Evolutionary conservation across 140 eudicot genomes (phyloP).

Genomic region (Oenanthe javanica): DNA sequence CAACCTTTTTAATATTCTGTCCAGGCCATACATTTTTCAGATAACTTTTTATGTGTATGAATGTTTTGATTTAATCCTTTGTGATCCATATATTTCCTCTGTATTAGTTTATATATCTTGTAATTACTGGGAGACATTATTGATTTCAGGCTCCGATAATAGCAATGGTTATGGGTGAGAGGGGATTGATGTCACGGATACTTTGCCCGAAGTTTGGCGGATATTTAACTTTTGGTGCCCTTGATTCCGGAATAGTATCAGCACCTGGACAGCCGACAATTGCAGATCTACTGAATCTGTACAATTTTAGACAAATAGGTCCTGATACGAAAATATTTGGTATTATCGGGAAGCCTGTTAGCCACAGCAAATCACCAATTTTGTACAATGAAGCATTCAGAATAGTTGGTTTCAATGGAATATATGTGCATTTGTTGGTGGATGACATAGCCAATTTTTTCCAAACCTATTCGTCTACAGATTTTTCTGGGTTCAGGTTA

Average conservation of each 20-base stretch:
- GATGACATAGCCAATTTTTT: constrained; percentile 61
- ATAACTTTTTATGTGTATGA: background rate
- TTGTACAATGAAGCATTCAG: constrained; percentile 73
- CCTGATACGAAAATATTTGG: constrained; percentile 88
- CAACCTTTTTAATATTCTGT: background rate
- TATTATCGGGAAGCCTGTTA: constrained; percentile 88
- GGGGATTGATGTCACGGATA: constrained; percentile 81
- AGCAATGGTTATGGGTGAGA: constrained; percentile 98
- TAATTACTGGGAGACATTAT: background rate
- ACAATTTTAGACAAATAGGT: constrained; percentile 75
- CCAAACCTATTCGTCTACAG: constrained; percentile 76
- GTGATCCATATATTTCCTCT: background rate
- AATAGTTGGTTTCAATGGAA: constrained; percentile 75
- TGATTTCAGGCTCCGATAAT: constrained; percentile 76
- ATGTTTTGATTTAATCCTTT: background rate
- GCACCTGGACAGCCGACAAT: constrained; percentile 98
- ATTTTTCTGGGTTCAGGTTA: constrained; percentile 93
- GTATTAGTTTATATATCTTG: background rate
- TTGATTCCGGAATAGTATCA: constrained; percentile 70
- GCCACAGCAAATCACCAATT: constrained; percentile 90
- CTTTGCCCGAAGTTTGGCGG: constrained; percentile 94
- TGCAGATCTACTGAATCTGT: constrained; percentile 60
- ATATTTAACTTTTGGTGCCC: constrained; percentile 85
- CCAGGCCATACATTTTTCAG: background rate
- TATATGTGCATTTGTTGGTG: constrained; percentile 76